Percentiles rank a stretch among this genome's conserved stretches.
These are phyloP conservation scores for Candida sanyiensis DNA, from an alignment of 805 yeast species.

Conservation along the genomic window DNA sequence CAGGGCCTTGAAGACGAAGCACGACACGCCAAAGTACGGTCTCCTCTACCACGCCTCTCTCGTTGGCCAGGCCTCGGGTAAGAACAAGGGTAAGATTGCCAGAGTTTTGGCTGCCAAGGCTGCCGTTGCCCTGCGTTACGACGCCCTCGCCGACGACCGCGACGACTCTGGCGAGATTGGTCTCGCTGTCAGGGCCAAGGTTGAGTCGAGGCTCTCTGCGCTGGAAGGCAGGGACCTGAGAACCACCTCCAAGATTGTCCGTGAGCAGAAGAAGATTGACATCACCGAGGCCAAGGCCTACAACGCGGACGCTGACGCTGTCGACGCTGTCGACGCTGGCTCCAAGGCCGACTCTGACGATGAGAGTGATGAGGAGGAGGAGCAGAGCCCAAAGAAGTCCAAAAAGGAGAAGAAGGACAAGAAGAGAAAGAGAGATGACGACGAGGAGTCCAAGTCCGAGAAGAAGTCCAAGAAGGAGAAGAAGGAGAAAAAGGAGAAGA, in stretches of 20 bases:
- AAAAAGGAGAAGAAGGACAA: conserved; percentile 31
- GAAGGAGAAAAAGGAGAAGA: conserved; percentile 30
- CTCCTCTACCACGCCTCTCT: conserved; percentile 92
- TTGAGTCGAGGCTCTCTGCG: conserved; percentile 89
- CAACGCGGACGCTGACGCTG: conserved; percentile 92
- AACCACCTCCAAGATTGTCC: conserved; percentile 77
- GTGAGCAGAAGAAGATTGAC: conserved; percentile 81
- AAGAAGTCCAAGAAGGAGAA: conserved; percentile 33
- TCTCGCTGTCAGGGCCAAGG: conserved; percentile 82
- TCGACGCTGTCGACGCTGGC: conserved; percentile 34
- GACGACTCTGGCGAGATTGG: conserved; percentile 95
- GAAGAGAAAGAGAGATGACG: conserved; percentile 30
- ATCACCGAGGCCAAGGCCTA: conserved; percentile 81
- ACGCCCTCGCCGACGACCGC: conserved; percentile 94
- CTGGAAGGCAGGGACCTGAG: conserved; percentile 96
- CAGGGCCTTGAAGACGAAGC: conserved; percentile 97
- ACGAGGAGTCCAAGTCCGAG: conserved; percentile 27
- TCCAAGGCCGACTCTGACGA: conserved; percentile 33
- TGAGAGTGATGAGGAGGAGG: conserved; percentile 34
- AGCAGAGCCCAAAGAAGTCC: conserved; percentile 31
- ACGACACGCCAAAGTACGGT: conserved; percentile 98
- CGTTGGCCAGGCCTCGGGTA: conserved; percentile 97
- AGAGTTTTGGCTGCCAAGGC: conserved; percentile 98
- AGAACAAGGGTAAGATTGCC: conserved; percentile 98
- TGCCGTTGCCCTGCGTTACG: conserved; percentile 93